Evolutionary conservation across 1,284 basidiomycete genomes (phyloP), one percentile per base, ranked within the genome.

Genomic region (Malassezia cuniculi): DNA sequence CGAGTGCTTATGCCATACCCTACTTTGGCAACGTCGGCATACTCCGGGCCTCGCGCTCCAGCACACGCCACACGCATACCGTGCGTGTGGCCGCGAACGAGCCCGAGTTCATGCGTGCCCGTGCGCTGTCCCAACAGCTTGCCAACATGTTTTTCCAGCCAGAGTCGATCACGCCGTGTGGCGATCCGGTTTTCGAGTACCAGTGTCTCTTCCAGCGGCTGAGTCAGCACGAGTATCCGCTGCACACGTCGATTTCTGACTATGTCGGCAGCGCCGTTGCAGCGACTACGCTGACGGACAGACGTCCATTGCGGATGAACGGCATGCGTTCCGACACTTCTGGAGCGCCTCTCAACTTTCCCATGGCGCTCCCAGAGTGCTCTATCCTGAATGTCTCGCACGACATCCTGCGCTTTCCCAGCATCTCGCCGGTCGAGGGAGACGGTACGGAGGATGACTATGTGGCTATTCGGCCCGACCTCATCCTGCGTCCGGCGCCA

Each of bases 11-110:
- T 11, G 43, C 39, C 2, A 37, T 59, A 3, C 56, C 56, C 0
- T 59, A 41, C 42, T 41, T 59, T 5, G 56, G 56, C 15, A 59
- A 45, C 29, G 47, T 52, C 3, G 39, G 52, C 25, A 30, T 45
- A 6, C 14, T 33, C n/a, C 19, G 25, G 15, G 36, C 42, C 9
- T 22, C 42, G 21, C 15, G 14, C 9, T 3, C 16, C 12, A 17
- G 3, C 11, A 5, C 7, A 4, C 18, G 19, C 14, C 27, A 10
- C 10, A 27, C 11, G 8, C 7, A 11, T 12, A n/a, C 18, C 6
- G 30, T 31, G 18, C 26, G 25, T 4, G 18, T 38, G 7, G 42
- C 42, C 14, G 22, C 31, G 10, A 35, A 39, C 11, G 42, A 45
- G 25, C 36, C 32, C 11, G 42, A 45, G 20, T 45, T 45, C 19